Evolutionary conservation across 306 rosid species (phyloP).

Genomic region (Lathyrus sativus): DNA sequence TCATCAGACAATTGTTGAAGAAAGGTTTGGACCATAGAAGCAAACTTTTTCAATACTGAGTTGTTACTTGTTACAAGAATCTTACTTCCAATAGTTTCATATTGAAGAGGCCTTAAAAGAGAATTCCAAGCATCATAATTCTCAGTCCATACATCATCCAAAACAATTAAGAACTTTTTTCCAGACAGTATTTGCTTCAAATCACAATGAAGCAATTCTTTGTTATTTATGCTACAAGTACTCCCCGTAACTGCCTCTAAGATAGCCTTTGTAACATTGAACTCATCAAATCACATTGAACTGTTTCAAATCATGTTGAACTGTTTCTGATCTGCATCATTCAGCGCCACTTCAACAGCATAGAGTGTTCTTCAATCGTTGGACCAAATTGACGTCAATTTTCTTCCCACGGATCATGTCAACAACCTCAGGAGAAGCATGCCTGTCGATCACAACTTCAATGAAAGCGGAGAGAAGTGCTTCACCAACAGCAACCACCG

Average conservation of each 20-base stretch:
- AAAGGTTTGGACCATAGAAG: neutral
- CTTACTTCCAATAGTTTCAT: neutral
- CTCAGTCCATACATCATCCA: neutral
- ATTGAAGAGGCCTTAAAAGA: neutral
- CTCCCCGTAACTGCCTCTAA: neutral
- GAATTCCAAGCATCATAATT: neutral
- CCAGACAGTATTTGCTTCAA: neutral
- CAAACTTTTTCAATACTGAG: neutral
- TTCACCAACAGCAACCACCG: too few species aligned
- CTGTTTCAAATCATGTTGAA: too few species aligned
- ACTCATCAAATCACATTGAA: neutral
- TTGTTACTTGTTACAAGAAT: slow-evolving; percentile 4
- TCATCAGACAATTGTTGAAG: neutral
- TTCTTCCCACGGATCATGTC: neutral
- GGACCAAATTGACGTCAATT: neutral
- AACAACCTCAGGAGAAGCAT: slow-evolving; percentile 5
- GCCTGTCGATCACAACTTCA: neutral
- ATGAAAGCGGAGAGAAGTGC: slow-evolving; percentile 10
- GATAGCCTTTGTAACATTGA: neutral
- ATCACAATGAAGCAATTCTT: neutral
- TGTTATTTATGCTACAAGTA: neutral
- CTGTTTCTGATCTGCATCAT: slow-evolving; percentile 1
- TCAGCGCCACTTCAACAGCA: slow-evolving; percentile 21
- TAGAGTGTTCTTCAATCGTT: slow-evolving; percentile 16
- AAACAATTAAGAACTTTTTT: neutral